phyloP scores from a whole-genome alignment of 768 basidiomycete genomes.

The Suillus decipiens region DNA sequence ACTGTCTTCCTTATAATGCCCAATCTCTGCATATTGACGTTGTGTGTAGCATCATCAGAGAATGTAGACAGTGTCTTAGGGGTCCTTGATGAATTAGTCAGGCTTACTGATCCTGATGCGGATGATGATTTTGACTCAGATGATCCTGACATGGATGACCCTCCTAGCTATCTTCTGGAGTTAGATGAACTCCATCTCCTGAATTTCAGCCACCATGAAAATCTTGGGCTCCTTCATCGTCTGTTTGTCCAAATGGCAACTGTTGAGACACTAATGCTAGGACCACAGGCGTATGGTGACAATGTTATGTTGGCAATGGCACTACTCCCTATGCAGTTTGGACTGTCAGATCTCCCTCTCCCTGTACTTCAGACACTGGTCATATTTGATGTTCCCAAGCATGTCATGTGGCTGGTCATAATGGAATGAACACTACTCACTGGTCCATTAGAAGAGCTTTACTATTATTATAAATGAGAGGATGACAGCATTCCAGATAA shows the following conservation, averaged over 20 bases:
- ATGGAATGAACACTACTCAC: neutral
- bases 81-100: neutral
- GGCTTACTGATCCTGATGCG: neutral
- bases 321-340: neutral
- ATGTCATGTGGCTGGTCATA: neutral
- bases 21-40: neutral
- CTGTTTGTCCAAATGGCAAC: neutral
- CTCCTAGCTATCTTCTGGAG: neutral
- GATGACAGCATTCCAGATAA: neutral
- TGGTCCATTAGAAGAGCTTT: neutral
- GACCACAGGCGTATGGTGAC: neutral
- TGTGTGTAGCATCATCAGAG: neutral
- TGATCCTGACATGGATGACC: too few species aligned
- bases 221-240: neutral
- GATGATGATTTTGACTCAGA: too few species aligned
- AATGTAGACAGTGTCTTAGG: neutral
- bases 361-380: neutral
- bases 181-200: slow-evolving; percentile 1
- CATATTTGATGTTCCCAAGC: neutral
- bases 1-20: neutral
- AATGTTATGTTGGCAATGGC: neutral
- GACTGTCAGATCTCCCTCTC: neutral
- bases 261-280: neutral
- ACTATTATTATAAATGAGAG: neutral
- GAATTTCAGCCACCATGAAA: neutral